These are phyloP conservation scores for Diplodia intermedia DNA, from an alignment of 2,329 filamentous ascomycete genomes.

Conservation along the genomic window DNA sequence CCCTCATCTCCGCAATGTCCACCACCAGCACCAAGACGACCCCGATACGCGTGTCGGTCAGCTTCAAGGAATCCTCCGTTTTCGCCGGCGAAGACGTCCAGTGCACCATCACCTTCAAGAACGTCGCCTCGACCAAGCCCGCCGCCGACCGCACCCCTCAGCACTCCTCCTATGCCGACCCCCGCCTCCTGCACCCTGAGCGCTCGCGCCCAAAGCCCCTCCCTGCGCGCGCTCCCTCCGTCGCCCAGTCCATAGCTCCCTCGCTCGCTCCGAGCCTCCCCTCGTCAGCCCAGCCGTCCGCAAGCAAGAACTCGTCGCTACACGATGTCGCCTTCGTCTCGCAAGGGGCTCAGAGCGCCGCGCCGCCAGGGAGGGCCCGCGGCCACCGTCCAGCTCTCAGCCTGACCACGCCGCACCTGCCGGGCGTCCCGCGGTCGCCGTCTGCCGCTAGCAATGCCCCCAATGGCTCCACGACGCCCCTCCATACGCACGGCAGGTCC, in stretches of 20 bases:
- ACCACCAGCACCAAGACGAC: slow-evolving; percentile 42
- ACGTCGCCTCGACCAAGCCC: slow-evolving; percentile 64
- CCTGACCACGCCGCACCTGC: slow-evolving; percentile 51
- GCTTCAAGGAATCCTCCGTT: slow-evolving; percentile 91
- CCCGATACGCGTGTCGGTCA: slow-evolving; percentile 94
- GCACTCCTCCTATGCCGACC: slow-evolving; percentile 39
- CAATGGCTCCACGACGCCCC: slow-evolving; percentile 38
- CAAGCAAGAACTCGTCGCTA: slow-evolving; percentile 40
- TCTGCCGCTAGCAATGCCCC: slow-evolving; percentile 33
- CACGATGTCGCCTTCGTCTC: slow-evolving; percentile 27
- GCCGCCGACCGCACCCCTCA: slow-evolving; percentile 44
- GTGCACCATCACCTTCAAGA: slow-evolving; percentile 96
- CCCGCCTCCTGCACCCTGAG: slow-evolving; percentile 31
- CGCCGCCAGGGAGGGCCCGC: slow-evolving; percentile 34
- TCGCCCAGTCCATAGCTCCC: slow-evolving; percentile 38
- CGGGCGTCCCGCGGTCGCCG: slow-evolving; percentile 19
- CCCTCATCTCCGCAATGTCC: slow-evolving; percentile 32
- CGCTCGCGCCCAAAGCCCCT: slow-evolving; percentile 26
- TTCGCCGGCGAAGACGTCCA: slow-evolving; percentile 96
- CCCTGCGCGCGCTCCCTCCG: slow-evolving; percentile 39
- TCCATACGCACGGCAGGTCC: slow-evolving; percentile 52
- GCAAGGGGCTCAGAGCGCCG: slow-evolving; percentile 25
- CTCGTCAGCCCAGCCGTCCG: slow-evolving; percentile 35
- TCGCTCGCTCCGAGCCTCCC: slow-evolving; percentile 48
- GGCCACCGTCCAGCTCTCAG: slow-evolving; percentile 74